Conservation (phyloP, 148 eudicot species). For the Pouteria glomerata region DNA sequence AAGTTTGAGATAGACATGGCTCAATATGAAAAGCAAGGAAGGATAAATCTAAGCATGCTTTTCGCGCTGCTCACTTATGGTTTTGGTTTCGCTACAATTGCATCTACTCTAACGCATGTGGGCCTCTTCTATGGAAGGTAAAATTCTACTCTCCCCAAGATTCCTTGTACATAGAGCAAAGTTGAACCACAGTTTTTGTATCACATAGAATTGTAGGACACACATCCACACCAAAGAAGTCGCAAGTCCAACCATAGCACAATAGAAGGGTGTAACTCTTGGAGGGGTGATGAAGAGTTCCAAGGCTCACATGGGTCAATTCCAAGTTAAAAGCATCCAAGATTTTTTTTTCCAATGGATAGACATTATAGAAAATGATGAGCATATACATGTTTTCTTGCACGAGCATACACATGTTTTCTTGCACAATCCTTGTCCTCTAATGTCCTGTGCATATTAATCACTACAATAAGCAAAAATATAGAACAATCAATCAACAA, state of each 20-base stretch:
- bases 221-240: neutral
- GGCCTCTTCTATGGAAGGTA: constrained; percentile 85
- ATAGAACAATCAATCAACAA: neutral
- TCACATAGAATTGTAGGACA: neutral
- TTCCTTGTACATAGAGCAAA: too few species aligned
- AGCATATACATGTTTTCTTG: too few species aligned
- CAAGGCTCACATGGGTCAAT: neutral
- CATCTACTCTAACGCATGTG: constrained; percentile 79
- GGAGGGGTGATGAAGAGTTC: neutral
- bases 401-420: neutral
- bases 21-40: constrained; percentile 56
- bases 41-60: constrained; percentile 75
- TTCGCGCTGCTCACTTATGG: constrained; percentile 94
- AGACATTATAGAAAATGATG: neutral
- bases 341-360: too few species aligned
- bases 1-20: constrained; percentile 57
- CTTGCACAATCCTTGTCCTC: neutral
- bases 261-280: neutral
- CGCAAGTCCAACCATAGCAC: neutral
- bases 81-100: constrained; percentile 87
- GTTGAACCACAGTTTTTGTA: too few species aligned
- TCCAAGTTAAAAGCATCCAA: neutral
- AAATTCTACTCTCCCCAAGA: neutral
- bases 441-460: neutral
- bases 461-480: neutral